Base-by-base conservation (phyloP, 2,329 filamentous ascomycete species). In the Elsinoe batatas region DNA sequence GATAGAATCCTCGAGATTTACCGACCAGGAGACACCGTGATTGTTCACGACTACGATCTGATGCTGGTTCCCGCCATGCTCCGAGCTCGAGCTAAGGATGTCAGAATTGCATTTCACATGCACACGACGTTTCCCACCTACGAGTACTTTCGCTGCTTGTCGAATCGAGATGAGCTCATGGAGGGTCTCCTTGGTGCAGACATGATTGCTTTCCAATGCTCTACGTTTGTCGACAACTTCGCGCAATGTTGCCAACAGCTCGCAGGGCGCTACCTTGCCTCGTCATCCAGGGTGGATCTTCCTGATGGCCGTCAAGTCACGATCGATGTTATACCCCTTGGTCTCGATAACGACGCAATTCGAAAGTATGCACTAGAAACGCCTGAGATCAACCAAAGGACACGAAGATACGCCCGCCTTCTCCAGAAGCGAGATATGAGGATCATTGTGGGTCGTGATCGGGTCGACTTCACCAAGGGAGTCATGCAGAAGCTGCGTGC, bases 401-500 rank as follows among this genome's bases (percentile, higher is more conserved):
- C 56, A 82, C 88, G 65, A 88, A 83, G 57, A 81, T 0, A 81
- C 96, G 12, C 32, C 18, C 47, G 33, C 22, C 32, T 18, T 20
- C 36, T 51, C 15, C 93, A 62, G 95, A 46, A 95, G 67, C 78
- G 78, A n/a, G 90, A 85, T 58, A 94, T 91, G 74, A 95, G 94
- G 73, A 85, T 97, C 63, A 95, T 97, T 63, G 90, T 97, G 56
- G 91, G 91, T 10, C 84, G 91, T 63, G 91, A 97, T 69, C 84
- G 91, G n/a, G 75, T 97, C 53, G 91, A 97, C 69, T 91, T 87
- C 64, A 89, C 95, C 43, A 82, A 91, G 59, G 91, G 93, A 66
- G 91, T 97, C 12, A 84, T 88, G n/a, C 91, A 96, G 71, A 97
- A 97, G 72, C 77, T 97, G 32, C 87, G 94, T 74, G 91, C 91